Percentiles rank a stretch among this genome's conserved stretches.
phyloP scores from a whole-genome alignment of 2,329 filamentous ascomycete species.

The Atkinsonella hypoxylon region DNA sequence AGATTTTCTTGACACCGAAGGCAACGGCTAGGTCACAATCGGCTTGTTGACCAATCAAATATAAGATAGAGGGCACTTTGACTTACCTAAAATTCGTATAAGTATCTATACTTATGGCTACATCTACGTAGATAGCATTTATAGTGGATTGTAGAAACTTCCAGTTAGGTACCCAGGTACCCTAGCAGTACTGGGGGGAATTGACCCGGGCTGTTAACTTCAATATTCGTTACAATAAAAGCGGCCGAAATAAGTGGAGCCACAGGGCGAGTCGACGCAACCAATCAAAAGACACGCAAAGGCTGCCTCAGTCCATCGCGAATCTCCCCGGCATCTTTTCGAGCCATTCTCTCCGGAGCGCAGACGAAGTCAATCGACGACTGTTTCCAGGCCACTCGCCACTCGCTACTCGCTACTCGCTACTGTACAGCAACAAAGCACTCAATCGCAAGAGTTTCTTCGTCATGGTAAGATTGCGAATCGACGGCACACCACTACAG shows the following conservation, averaged over 20 bases:
- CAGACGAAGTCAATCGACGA: constrained; percentile 15
- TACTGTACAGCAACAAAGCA: constrained; percentile 13
- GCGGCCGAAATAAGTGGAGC: not conserved
- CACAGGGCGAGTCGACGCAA: not conserved
- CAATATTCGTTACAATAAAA: not conserved
- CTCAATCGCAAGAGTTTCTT: constrained; percentile 19
- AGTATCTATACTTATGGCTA: no score
- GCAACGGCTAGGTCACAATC: no score
- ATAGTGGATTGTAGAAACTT: no score
- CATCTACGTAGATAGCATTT: no score
- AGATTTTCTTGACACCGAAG: no score
- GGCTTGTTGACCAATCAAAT: no score
- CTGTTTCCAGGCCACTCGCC: constrained; percentile 16
- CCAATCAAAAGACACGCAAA: constrained; percentile 23
- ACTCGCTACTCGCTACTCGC: constrained; percentile 13
- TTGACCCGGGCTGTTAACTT: not conserved
- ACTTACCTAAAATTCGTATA: no score
- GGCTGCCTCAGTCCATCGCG: constrained; percentile 19
- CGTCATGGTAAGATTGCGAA: constrained; percentile 24
- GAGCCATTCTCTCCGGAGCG: constrained; percentile 12
- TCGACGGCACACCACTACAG: not conserved
- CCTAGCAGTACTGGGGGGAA: no score
- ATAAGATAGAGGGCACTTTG: no score
- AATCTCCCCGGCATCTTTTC: constrained; percentile 11
- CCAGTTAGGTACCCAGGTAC: not conserved